phyloP scores from a whole-genome alignment of 2,329 filamentous ascomycete genomes.

The Pseudocercospora vitis region DNA sequence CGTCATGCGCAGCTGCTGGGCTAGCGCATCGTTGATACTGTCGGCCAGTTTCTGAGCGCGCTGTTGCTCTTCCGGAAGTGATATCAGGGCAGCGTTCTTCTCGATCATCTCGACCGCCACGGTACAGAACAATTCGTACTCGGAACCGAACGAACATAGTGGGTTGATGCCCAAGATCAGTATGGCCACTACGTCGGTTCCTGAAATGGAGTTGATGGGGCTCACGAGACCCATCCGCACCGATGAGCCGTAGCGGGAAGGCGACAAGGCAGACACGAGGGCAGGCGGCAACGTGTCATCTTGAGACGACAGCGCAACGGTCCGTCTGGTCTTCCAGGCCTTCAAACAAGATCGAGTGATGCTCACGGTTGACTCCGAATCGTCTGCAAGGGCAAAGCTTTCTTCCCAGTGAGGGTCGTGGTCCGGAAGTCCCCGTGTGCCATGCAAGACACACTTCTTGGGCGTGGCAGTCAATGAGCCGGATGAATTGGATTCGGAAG shows the following conservation, averaged over 20 bases:
- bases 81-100: slow-evolving; percentile 43
- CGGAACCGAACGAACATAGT: slow-evolving; percentile 40
- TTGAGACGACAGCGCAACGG: slow-evolving; percentile 34
- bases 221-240: slow-evolving; percentile 39
- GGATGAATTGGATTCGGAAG: slow-evolving; percentile 11
- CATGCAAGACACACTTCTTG: slow-evolving; percentile 30
- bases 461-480: slow-evolving; percentile 10
- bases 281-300: slow-evolving; percentile 33
- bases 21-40: slow-evolving; percentile 41
- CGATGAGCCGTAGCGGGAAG: slow-evolving; percentile 40
- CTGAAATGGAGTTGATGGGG: slow-evolving; percentile 40
- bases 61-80: slow-evolving; percentile 40
- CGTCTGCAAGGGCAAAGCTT: slow-evolving; percentile 21
- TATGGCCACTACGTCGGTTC: slow-evolving; percentile 41
- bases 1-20: slow-evolving; percentile 38
- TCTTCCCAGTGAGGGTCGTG: slow-evolving; percentile 33
- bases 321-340: slow-evolving; percentile 34
- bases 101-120: slow-evolving; percentile 41
- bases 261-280: slow-evolving; percentile 34
- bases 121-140: slow-evolving; percentile 42
- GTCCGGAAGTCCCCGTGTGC: slow-evolving; percentile 31
- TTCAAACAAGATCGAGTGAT: slow-evolving; percentile 36
- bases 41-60: slow-evolving; percentile 38
- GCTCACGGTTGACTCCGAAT: not conserved
- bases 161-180: slow-evolving; percentile 44